A percentile compares a stretch with the other conserved stretches of the same genome.
These are phyloP conservation scores for Erodium texanum DNA, from an alignment of 441 rosid genomes.

Conservation along the genomic window DNA sequence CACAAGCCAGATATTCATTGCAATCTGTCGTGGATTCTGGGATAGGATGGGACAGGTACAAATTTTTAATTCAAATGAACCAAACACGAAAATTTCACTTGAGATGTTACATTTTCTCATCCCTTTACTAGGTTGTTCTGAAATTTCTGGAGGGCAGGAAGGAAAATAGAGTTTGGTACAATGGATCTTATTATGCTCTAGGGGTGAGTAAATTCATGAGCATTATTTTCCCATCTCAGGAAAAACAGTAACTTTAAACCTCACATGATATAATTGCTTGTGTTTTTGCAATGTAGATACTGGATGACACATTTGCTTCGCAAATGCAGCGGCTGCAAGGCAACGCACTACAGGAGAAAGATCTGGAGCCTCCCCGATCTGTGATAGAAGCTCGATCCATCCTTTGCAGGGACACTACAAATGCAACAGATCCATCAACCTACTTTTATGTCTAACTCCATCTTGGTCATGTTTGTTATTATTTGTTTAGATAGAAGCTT, in stretches of 20 bases:
- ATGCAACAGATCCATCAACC: slow-evolving; percentile 49
- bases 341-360: slow-evolving; percentile 77
- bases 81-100: not conserved
- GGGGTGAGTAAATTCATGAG: slow-evolving; percentile 47
- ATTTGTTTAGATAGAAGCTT: too few species aligned
- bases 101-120: not conserved
- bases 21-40: slow-evolving; percentile 84
- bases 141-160: slow-evolving; percentile 94
- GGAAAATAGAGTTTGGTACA: slow-evolving; percentile 84
- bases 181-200: slow-evolving; percentile 82
- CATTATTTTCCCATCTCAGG: not conserved
- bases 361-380: slow-evolving; percentile 81
- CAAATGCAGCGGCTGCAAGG: slow-evolving; percentile 83
- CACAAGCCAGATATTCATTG: slow-evolving; percentile 66
- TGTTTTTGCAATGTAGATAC: slow-evolving; percentile 33
- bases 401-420: slow-evolving; percentile 74
- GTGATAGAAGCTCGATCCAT: slow-evolving; percentile 91
- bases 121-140: slow-evolving; percentile 45
- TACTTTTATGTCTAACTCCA: slow-evolving; percentile 55
- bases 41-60: slow-evolving; percentile 91
- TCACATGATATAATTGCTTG: not conserved
- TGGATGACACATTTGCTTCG: slow-evolving; percentile 89
- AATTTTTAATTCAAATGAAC: not conserved
- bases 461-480: too few species aligned
- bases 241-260: not conserved